Percentiles rank a stretch among this genome's conserved stretches.
phyloP scores from a whole-genome alignment of 1,139 yeast species.

The Pichia sp. region DNA sequence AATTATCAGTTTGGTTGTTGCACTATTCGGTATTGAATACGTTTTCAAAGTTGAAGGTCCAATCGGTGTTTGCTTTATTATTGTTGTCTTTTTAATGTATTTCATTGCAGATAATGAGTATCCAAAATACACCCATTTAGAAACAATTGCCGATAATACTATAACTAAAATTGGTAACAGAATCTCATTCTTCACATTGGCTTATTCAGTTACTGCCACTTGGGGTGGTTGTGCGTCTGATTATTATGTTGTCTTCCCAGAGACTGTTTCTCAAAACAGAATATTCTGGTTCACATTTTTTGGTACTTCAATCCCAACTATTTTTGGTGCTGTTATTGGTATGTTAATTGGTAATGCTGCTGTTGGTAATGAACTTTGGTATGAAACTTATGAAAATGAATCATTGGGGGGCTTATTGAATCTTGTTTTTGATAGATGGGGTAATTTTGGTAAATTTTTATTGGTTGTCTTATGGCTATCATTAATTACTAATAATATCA shows the following conservation, averaged over 20 bases:
- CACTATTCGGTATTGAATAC: slow-evolving; percentile 71
- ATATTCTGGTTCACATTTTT: slow-evolving; percentile 59
- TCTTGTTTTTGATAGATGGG: slow-evolving; percentile 69
- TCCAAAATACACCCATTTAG: slow-evolving; percentile 31
- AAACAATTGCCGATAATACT: slow-evolving; percentile 32
- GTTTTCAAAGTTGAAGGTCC: slow-evolving; percentile 62
- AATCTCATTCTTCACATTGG: slow-evolving; percentile 65
- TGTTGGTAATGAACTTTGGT: slow-evolving; percentile 50
- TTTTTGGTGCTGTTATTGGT: slow-evolving; percentile 73
- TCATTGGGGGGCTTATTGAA: slow-evolving; percentile 79
- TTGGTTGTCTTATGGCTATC: slow-evolving; percentile 64
- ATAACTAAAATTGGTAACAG: slow-evolving; percentile 54
- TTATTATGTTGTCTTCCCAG: slow-evolving; percentile 79
- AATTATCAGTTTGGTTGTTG: slow-evolving; percentile 54
- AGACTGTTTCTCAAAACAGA: slow-evolving; percentile 51
- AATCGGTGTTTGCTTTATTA: slow-evolving; percentile 62
- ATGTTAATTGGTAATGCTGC: slow-evolving; percentile 68
- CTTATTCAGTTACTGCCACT: slow-evolving; percentile 77
- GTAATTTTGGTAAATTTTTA: slow-evolving; percentile 72
- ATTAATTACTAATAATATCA: slow-evolving; percentile 70
- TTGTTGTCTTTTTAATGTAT: slow-evolving; percentile 64
- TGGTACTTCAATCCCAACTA: slow-evolving; percentile 66
- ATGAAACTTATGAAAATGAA: slow-evolving; percentile 44
- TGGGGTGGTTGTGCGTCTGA: slow-evolving; percentile 91
- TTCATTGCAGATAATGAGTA: slow-evolving; percentile 56